Evolutionary conservation across 768 basidiomycete species (phyloP).

Genomic region (Leccinum disarticulatum): DNA sequence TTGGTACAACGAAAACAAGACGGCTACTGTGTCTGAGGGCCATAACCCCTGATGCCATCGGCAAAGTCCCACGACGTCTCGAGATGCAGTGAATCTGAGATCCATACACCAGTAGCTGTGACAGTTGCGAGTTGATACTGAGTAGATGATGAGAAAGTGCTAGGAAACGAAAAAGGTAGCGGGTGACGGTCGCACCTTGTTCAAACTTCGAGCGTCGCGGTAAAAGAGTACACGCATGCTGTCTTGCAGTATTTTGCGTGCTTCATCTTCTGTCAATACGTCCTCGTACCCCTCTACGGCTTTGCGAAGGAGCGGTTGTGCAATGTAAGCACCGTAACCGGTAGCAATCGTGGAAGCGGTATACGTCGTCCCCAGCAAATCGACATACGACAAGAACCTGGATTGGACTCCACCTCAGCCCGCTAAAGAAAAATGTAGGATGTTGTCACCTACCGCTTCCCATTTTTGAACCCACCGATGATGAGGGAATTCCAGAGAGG

Average conservation of each 20-base stretch:
- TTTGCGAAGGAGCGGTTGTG: constrained; percentile 87
- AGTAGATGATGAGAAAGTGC: background rate
- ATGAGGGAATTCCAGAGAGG: constrained; percentile 95
- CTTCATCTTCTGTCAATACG: constrained; percentile 74
- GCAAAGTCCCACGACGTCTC: constrained; percentile 91
- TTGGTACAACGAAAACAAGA: constrained; percentile 13
- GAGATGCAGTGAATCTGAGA: constrained; percentile 75
- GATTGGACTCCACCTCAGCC: background rate
- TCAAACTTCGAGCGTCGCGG: constrained; percentile 90
- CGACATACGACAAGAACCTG: constrained; percentile 93
- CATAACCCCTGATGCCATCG: constrained; percentile 89
- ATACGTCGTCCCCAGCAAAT: constrained; percentile 96
- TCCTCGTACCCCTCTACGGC: constrained; percentile 85
- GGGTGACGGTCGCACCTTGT: constrained; percentile 65
- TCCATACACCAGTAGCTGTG: constrained; percentile 68
- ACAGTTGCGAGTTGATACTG: constrained; percentile 96
- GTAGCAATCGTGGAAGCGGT: constrained; percentile 91
- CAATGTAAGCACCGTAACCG: constrained; percentile 91
- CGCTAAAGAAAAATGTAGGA: background rate
- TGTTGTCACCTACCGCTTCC: constrained; percentile 57
- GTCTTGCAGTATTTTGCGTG: constrained; percentile 72
- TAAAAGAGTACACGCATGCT: constrained; percentile 95
- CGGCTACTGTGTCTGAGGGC: constrained; percentile 79
- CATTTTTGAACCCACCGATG: constrained; percentile 89
- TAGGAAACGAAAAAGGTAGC: background rate